Evolutionary conservation across 2,329 filamentous ascomycete species (phyloP), one percentile per base, ranked within the genome.

Genomic region (Neopestalotiopsis clavispora): DNA sequence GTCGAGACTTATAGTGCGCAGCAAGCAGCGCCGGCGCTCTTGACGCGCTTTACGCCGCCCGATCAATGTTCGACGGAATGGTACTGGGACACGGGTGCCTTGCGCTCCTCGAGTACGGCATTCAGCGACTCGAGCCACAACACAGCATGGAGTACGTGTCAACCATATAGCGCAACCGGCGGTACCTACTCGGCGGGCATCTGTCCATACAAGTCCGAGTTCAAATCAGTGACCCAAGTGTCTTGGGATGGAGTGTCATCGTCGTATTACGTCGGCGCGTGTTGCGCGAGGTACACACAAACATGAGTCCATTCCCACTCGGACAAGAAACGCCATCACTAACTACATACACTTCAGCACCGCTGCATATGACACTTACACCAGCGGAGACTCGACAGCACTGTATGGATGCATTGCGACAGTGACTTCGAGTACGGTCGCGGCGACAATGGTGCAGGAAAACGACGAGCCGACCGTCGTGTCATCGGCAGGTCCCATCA

Each of bases 151-250:
- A 58, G 56, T 40, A 69, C 68, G 32, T 69, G 68, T 23, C 68
- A 69, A 58, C 68, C 68, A 9, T 69, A 69, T 40, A 56, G 45
- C 42, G 42, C 30, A 20, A 61, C 57, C 38, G 38, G 17, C 30
- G 42, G 42, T 3, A 69, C 68, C 32, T 67, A 69, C 58, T 67
- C 68, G 64, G 68, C 68, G 9, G 68, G 68, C 20, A 52, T 69
- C 42, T 69, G 68, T 17, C 68, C 68, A 17, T 32, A 58, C 10
- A 40, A 28, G 45, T 69, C 68, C 23, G 59, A 66, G 42, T 59
- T 69, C 65, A 65, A 67, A 49, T 60, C 68, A 6, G 68, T 69
- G 3, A 66, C 68, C 7, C 60, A 63, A 58, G 56, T 69, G 4
- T 63, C 63, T 12, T 66, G 56, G 68, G 59, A 58, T 20, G 58